Percentiles rank a stretch among this genome's conserved stretches.
phyloP scores from a whole-genome alignment of 2,329 filamentous ascomycete genomes.

The Trichoderma koningiopsis region DNA sequence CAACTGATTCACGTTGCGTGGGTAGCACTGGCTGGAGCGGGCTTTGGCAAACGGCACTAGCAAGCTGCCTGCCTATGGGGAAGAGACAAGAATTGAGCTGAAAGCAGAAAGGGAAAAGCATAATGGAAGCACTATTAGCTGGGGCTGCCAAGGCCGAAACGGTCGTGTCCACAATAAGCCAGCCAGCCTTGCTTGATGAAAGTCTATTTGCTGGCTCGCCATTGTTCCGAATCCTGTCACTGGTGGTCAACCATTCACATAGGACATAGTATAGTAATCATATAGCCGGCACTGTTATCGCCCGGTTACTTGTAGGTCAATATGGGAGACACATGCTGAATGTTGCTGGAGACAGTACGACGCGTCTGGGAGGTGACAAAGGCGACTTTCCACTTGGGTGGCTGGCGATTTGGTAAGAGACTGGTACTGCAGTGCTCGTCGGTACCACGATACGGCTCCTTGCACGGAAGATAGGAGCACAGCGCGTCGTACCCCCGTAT shows the following conservation, averaged over 20 bases:
- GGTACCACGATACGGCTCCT: background rate
- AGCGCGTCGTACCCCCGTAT: background rate
- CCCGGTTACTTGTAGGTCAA: background rate
- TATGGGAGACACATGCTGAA: background rate
- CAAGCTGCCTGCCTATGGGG: background rate
- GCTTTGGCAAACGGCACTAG: background rate
- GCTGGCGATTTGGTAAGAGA: background rate
- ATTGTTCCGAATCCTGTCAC: conserved; percentile 13
- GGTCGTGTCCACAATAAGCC: conserved; percentile 20
- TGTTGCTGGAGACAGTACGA: background rate
- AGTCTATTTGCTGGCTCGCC: conserved; percentile 18
- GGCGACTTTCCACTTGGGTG: background rate
- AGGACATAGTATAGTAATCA: background rate
- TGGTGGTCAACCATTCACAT: background rate
- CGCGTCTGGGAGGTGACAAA: background rate
- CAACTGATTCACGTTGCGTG: conserved; percentile 8
- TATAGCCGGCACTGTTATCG: background rate
- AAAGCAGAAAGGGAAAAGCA: background rate
- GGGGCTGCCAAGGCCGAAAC: background rate
- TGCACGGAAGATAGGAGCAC: background rate
- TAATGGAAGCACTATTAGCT: background rate
- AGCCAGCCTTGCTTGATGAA: conserved; percentile 6
- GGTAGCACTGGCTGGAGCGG: background rate
- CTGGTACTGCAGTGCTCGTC: background rate
- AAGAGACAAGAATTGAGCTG: background rate